A percentile compares a stretch with the other conserved stretches of the same genome.
phyloP scores from a whole-genome alignment of 306 rosid species.

The Begonia fuchsioides region DNA sequence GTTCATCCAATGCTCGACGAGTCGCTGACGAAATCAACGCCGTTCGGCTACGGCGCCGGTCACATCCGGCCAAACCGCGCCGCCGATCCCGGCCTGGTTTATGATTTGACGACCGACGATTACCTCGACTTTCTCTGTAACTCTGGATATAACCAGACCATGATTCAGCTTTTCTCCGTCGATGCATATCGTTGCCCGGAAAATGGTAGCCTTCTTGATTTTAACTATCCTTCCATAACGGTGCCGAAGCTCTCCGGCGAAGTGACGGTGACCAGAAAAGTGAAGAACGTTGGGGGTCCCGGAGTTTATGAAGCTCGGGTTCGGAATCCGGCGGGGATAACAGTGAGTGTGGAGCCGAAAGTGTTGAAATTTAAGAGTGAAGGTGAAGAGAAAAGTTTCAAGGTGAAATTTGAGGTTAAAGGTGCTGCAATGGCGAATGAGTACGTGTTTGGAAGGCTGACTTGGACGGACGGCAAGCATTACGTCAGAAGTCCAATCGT shows the following conservation, averaged over 20 bases:
- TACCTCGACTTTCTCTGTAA: conserved; percentile 53
- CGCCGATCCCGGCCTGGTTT: conserved; percentile 66
- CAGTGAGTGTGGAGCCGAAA: conserved; percentile 27
- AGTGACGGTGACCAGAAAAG: conserved; percentile 26
- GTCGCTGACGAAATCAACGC: conserved; percentile 13
- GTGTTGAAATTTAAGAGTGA: conserved; percentile 22
- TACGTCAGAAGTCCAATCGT: conserved; percentile 1
- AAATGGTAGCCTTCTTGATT: conserved; percentile 22
- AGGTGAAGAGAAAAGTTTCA: conserved; percentile 46
- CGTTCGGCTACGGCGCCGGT: conserved; percentile 43
- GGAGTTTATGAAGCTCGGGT: conserved; percentile 28
- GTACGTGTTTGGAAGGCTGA: conserved; percentile 2
- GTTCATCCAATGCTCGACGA: conserved; percentile 25
- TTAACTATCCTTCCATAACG: conserved; percentile 60
- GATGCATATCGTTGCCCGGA: conserved; percentile 16
- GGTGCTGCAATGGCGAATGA: conserved; percentile 2
- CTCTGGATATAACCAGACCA: conserved; percentile 25
- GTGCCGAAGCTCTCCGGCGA: conserved; percentile 24
- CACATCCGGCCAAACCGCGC: conserved; percentile 62
- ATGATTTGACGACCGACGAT: conserved; percentile 35
- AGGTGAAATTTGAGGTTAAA: conserved; percentile 24
- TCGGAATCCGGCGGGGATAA: conserved; percentile 20
- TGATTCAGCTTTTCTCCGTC: conserved; percentile 11
- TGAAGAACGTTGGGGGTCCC: conserved; percentile 63
- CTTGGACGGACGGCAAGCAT: conserved; percentile 7